Conservation (phyloP, 1,284 basidiomycete species). For the Tilletia walkeri region DNA sequence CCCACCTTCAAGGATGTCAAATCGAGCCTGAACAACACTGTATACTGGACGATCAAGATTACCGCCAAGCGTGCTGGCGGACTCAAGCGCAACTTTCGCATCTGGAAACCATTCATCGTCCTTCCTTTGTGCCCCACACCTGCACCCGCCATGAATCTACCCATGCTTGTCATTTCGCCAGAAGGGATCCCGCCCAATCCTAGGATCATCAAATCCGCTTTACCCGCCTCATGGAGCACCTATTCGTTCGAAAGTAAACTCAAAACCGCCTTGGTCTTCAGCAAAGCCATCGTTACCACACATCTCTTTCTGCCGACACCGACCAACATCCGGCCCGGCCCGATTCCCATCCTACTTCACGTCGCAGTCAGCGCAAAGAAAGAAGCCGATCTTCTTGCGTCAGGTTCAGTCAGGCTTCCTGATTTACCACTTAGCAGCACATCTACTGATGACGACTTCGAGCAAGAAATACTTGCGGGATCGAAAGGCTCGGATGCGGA, state of each 20-base stretch:
- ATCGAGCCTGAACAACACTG: not conserved
- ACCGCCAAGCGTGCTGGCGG: slow-evolving; percentile 1
- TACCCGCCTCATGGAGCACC: not conserved
- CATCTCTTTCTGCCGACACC: slow-evolving; percentile 3
- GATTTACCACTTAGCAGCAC: not conserved
- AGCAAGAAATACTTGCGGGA: too few species aligned
- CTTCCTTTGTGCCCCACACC: not conserved
- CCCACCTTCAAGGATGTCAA: slow-evolving; percentile 15
- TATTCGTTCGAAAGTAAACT: not conserved
- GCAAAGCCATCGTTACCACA: not conserved
- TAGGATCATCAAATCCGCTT: not conserved
- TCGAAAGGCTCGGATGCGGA: not conserved
- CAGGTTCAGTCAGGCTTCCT: not conserved
- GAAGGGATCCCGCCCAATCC: not conserved
- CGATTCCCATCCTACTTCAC: not conserved
- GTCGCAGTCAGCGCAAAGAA: slow-evolving; percentile 9
- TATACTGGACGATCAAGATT: slow-evolving; percentile 5
- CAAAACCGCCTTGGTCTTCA: slow-evolving; percentile 2
- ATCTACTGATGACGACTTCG: not conserved
- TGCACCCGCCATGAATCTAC: not conserved
- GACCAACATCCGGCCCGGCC: not conserved
- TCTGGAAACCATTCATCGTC: slow-evolving; percentile 6
- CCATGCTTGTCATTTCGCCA: not conserved
- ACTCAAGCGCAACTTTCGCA: slow-evolving; percentile 1
- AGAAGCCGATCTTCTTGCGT: not conserved